A percentile compares a stretch with the other conserved stretches of the same genome.
These are phyloP conservation scores for Crithidia bombi DNA, from an alignment of 208 protist species.

Conservation along the genomic window DNA sequence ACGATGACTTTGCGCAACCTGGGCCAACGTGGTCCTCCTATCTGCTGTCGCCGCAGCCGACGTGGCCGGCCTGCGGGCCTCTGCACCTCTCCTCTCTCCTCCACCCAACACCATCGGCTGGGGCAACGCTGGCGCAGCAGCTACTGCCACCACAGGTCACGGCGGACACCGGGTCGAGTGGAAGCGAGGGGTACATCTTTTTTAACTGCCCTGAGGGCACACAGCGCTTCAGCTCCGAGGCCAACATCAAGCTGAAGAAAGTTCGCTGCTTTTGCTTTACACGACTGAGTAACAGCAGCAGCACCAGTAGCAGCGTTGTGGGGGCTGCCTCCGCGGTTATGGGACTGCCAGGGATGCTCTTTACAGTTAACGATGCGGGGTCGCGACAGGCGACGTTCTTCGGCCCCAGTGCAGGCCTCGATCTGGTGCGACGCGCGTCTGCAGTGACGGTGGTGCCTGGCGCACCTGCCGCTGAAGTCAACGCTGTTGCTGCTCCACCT, in stretches of 20 bases:
- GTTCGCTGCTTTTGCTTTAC: conserved; percentile 81
- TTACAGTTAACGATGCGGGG: conserved; percentile 87
- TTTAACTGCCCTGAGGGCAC: conserved; percentile 90
- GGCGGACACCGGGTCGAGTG: conserved; percentile 27
- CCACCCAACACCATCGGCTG: neutral
- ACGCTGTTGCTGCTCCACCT: neutral
- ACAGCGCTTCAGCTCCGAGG: conserved; percentile 84
- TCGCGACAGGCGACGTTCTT: conserved; percentile 69
- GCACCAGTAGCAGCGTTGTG: neutral
- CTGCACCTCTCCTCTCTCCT: conserved; percentile 7
- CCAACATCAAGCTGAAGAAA: conserved; percentile 73
- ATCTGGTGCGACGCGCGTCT: neutral
- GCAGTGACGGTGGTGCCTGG: too few relatives aligned
- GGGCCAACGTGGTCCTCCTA: conserved; percentile 26
- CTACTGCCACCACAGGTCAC: neutral
- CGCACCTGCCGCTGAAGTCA: neutral
- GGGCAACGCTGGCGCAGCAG: neutral
- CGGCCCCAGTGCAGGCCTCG: conserved; percentile 45
- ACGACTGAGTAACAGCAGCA: conserved; percentile 37
- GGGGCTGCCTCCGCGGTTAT: conserved; percentile 61
- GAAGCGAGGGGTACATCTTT: conserved; percentile 69
- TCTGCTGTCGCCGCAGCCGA: conserved; percentile 11
- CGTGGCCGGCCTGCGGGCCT: conserved; percentile 17
- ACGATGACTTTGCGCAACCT: too few relatives aligned
- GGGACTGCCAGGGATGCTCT: conserved; percentile 84